phyloP scores from a whole-genome alignment of 169 alveolate genomes.

The Amoebophrya sp. region DNA sequence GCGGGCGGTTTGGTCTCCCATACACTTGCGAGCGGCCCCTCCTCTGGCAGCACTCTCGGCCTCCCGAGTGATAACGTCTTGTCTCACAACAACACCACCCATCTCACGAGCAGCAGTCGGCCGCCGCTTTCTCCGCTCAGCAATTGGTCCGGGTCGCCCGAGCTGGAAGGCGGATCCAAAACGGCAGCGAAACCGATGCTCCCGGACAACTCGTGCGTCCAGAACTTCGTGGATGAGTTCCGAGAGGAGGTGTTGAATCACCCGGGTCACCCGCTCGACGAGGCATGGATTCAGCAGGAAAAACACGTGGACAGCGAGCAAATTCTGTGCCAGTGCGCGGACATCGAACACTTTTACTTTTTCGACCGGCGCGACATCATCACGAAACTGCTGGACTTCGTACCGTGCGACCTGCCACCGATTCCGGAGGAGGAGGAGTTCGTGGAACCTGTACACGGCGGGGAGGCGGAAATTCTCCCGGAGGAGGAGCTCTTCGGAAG shows the following conservation, averaged over 20 bases:
- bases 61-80: too few species aligned
- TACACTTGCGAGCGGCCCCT: too few species aligned
- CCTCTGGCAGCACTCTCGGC: too few species aligned
- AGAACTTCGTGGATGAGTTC: not conserved
- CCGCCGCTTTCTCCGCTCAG: not conserved
- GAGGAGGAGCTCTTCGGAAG: too few species aligned
- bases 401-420: not conserved
- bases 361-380: constrained; percentile 1
- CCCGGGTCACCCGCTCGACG: not conserved
- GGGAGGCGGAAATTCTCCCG: too few species aligned
- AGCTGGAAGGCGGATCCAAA: too few species aligned
- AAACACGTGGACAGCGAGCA: not conserved
- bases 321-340: not conserved
- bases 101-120: not conserved
- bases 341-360: not conserved
- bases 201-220: too few species aligned
- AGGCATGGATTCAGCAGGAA: not conserved
- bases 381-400: not conserved
- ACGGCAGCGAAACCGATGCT: too few species aligned
- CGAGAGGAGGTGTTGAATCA: not conserved
- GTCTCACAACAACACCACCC: too few species aligned
- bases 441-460: too few species aligned
- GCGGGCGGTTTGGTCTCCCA: too few species aligned
- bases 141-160: not conserved
- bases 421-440: not conserved